Evolutionary conservation across 768 basidiomycete genomes (phyloP).

Genomic region (Trametes cinnabarina): DNA sequence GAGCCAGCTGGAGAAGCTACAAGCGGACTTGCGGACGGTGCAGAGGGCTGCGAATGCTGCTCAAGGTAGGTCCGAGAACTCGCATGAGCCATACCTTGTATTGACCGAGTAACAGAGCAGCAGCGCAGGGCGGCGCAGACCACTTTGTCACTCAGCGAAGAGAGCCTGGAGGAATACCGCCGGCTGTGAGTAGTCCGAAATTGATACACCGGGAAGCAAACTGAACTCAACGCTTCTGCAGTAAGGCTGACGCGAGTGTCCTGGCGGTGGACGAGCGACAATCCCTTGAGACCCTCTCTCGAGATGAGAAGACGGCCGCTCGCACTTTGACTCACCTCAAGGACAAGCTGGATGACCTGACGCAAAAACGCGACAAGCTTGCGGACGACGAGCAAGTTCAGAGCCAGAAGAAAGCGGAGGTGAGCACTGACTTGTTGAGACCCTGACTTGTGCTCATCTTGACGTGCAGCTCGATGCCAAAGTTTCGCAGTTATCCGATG

Average conservation of each 20-base stretch:
- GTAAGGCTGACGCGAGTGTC: conserved; percentile 76
- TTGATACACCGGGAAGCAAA: too few species aligned
- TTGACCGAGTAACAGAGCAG: conserved; percentile 50
- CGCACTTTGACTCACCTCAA: conserved; percentile 64
- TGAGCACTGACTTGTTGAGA: conserved; percentile 27
- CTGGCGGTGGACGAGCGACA: conserved; percentile 88
- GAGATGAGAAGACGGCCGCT: conserved; percentile 76
- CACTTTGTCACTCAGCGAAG: conserved; percentile 77
- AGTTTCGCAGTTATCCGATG: conserved; percentile 51
- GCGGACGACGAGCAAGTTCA: conserved; percentile 50
- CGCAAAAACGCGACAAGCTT: conserved; percentile 55
- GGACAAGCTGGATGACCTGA: conserved; percentile 66
- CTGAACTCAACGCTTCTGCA: too few species aligned
- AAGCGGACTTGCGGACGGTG: conserved; percentile 66
- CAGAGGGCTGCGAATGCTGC: conserved; percentile 71
- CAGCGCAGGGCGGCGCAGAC: conserved; percentile 69
- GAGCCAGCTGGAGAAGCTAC: conserved; percentile 52
- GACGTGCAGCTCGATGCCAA: conserved; percentile 56
- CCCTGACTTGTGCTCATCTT: background rate
- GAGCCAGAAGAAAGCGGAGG: conserved; percentile 57
- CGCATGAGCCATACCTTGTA: background rate
- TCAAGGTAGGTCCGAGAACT: conserved; percentile 69
- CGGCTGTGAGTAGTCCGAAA: conserved; percentile 73
- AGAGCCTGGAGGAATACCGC: conserved; percentile 85
- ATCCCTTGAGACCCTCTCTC: conserved; percentile 70